Conservation (phyloP, 345 rosid species). For the Boechera stricta region DNA sequence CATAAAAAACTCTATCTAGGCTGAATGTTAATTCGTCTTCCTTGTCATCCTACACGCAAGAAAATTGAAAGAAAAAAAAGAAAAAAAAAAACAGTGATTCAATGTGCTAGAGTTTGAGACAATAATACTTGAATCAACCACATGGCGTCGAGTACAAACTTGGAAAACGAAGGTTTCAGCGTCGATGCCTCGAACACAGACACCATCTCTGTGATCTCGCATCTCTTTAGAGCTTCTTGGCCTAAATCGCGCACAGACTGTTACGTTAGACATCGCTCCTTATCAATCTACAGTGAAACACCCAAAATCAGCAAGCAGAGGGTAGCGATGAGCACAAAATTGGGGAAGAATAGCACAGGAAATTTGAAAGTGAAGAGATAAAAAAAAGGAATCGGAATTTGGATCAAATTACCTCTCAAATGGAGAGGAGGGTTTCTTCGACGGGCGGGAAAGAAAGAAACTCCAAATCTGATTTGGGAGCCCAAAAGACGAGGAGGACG, state of each 20-base stretch:
- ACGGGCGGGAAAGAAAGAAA: constrained; percentile 26
- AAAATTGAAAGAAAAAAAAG: neutral
- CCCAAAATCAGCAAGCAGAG: neutral
- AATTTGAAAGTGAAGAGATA: neutral
- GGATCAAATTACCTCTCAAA: neutral
- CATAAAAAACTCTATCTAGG: constrained; percentile 68
- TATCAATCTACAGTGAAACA: neutral
- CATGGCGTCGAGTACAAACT: constrained; percentile 42
- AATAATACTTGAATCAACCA: neutral
- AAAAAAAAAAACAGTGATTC: neutral
- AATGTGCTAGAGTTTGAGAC: neutral
- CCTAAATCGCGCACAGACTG: constrained; percentile 84
- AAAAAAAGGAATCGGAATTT: constrained; percentile 1
- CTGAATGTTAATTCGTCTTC: constrained; percentile 66
- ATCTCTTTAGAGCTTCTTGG: constrained; percentile 74
- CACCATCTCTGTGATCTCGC: constrained; percentile 53
- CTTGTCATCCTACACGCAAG: constrained; percentile 61
- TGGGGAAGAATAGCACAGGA: neutral
- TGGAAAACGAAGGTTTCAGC: constrained; percentile 67
- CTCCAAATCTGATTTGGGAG: constrained; percentile 14
- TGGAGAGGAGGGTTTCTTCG: constrained; percentile 15
- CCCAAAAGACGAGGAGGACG: neutral
- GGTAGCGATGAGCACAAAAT: neutral
- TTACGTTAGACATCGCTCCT: constrained; percentile 57
- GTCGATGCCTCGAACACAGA: constrained; percentile 60